These are phyloP conservation scores for Mucor indicus DNA, from an alignment of 371 early-diverging fungal genomes.

Conservation along the genomic window DNA sequence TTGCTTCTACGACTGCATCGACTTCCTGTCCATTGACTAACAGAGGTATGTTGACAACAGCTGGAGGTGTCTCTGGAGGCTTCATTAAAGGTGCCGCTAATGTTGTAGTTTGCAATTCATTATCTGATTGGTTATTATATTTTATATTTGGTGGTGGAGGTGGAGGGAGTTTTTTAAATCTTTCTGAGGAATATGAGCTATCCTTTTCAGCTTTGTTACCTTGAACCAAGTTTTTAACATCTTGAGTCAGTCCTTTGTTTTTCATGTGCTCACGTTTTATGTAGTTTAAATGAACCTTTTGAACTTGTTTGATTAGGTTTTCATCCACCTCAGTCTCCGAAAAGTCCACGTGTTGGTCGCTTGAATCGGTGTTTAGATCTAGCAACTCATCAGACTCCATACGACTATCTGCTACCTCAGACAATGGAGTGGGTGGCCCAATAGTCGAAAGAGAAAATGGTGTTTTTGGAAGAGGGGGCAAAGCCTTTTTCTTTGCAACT, in stretches of 20 bases:
- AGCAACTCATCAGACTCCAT: neutral
- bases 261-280: constrained; percentile 20
- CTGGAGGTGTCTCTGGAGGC: neutral
- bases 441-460: no score
- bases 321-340: constrained; percentile 6
- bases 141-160: constrained; percentile 42
- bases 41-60: constrained; percentile 8
- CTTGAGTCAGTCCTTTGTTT: constrained; percentile 4
- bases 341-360: no score
- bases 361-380: no score
- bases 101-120: neutral
- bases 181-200: no score
- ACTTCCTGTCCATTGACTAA: neutral
- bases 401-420: no score
- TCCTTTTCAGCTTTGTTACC: no score
- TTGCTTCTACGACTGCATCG: neutral
- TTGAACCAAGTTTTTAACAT: no score
- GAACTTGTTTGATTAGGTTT: constrained; percentile 17
- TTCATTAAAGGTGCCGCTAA: neutral
- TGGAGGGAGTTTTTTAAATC: constrained; percentile 22
- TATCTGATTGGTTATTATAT: constrained; percentile 26
- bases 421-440: no score
- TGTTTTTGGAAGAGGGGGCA: no score
- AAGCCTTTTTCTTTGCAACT: no score
- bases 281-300: constrained; percentile 20